These are phyloP conservation scores for Globisporangium spiculum DNA, from an alignment of 352 stramenopile species.

Conservation along the genomic window DNA sequence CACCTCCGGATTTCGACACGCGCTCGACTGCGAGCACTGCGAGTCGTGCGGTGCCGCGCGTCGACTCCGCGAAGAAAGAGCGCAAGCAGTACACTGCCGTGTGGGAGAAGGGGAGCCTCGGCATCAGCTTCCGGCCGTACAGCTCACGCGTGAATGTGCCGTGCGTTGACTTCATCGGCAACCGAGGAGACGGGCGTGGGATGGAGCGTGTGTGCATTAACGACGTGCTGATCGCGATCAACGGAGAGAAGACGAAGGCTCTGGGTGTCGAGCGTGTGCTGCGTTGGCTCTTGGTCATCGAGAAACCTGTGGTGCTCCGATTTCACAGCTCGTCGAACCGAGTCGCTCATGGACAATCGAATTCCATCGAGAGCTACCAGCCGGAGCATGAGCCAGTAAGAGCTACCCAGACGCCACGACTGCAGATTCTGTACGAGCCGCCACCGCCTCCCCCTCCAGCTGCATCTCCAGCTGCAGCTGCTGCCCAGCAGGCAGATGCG, in stretches of 20 bases:
- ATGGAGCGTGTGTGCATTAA: conserved; percentile 80
- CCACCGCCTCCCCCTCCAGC: not conserved
- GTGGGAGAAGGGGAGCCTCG: conserved; percentile 66
- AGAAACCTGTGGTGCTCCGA: conserved; percentile 72
- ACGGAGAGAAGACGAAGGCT: conserved; percentile 73
- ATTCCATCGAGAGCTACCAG: conserved; percentile 19
- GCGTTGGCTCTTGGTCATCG: conserved; percentile 69
- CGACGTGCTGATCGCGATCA: conserved; percentile 80
- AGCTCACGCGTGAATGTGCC: conserved; percentile 66
- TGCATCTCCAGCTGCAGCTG: not conserved
- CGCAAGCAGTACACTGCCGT: conserved; percentile 74
- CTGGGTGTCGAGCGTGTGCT: conserved; percentile 75
- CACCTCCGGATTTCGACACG: conserved; percentile 17
- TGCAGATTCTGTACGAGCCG: conserved; percentile 27
- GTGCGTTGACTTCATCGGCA: conserved; percentile 66
- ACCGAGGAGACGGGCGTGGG: conserved; percentile 51
- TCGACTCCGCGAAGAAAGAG: conserved; percentile 20
- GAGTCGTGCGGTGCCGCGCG: conserved; percentile 24
- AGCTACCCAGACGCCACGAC: conserved; percentile 17
- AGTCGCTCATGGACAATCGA: conserved; percentile 20
- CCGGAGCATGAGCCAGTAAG: conserved; percentile 30
- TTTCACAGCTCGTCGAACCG: conserved; percentile 80
- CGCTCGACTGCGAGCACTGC: conserved; percentile 23
- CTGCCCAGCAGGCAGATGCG: not conserved
- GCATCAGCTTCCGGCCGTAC: conserved; percentile 73